These are phyloP conservation scores for Nicotiana knightiana DNA, from an alignment of 257 asterid genomes.

Conservation along the genomic window DNA sequence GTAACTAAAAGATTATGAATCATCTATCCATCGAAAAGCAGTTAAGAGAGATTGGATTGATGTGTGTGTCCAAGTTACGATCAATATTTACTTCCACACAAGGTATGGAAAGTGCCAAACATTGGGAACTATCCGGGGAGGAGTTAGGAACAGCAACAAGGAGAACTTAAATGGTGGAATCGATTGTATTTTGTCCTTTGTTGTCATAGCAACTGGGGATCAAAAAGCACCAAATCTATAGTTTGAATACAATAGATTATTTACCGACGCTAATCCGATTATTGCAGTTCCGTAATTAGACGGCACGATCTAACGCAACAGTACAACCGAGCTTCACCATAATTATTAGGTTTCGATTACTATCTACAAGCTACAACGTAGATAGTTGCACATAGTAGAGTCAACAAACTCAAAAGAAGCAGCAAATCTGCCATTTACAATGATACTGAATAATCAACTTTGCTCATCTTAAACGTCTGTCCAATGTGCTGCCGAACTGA, in stretches of 20 bases:
- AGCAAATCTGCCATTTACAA: neutral
- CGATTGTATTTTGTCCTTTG: no score
- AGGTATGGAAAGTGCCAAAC: neutral
- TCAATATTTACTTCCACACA: neutral
- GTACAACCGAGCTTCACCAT: neutral
- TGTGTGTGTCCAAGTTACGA: neutral
- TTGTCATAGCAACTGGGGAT: no score
- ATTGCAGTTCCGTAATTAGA: neutral
- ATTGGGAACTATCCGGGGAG: no score
- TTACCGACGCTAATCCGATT: neutral
- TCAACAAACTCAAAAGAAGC: neutral
- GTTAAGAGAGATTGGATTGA: neutral
- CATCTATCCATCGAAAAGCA: neutral
- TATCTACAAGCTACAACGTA: neutral
- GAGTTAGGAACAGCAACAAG: no score
- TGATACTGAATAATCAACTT: neutral
- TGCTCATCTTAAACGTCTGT: neutral
- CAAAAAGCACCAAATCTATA: neutral
- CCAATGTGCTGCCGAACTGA: slow-evolving; percentile 3
- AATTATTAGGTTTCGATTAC: neutral
- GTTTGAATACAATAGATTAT: neutral
- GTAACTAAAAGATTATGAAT: neutral
- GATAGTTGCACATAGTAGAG: neutral
- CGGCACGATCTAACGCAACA: neutral
- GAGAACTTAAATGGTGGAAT: no score